These are phyloP conservation scores for Cyamopsis tetragonoloba DNA, from an alignment of 306 rosid genomes.

Conservation along the genomic window DNA sequence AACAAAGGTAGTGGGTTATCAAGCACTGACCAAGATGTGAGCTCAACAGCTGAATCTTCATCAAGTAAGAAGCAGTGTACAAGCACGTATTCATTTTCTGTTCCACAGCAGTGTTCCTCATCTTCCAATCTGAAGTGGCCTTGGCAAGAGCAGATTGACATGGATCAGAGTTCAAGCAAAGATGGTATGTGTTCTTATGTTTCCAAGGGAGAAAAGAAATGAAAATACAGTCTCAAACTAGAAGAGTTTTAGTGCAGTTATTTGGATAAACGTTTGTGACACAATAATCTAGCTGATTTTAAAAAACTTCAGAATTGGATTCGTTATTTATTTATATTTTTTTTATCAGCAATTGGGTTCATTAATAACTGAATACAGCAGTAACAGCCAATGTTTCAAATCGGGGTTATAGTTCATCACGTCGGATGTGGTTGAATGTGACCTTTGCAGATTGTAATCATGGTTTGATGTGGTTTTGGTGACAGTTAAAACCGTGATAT, in stretches of 20 bases:
- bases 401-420: no score
- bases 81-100: constrained; percentile 61
- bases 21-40: constrained; percentile 49
- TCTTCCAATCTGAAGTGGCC: constrained; percentile 51
- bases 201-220: constrained; percentile 6
- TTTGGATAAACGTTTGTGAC: not conserved
- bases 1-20: constrained; percentile 34
- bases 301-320: not conserved
- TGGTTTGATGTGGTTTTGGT: no score
- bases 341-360: not conserved
- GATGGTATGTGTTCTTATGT: constrained; percentile 38
- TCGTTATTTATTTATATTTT: not conserved
- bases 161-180: constrained; percentile 51
- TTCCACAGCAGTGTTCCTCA: constrained; percentile 66
- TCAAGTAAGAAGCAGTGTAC: constrained; percentile 56
- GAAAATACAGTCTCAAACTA: not conserved
- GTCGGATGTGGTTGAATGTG: no score
- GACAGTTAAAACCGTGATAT: no score
- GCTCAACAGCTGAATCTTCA: constrained; percentile 87
- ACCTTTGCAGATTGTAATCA: no score
- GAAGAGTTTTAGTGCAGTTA: not conserved
- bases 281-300: not conserved
- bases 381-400: no score
- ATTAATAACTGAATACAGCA: not conserved
- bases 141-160: constrained; percentile 48